phyloP scores from a whole-genome alignment of 768 basidiomycete species.

The Botryobasidium botryosum region DNA sequence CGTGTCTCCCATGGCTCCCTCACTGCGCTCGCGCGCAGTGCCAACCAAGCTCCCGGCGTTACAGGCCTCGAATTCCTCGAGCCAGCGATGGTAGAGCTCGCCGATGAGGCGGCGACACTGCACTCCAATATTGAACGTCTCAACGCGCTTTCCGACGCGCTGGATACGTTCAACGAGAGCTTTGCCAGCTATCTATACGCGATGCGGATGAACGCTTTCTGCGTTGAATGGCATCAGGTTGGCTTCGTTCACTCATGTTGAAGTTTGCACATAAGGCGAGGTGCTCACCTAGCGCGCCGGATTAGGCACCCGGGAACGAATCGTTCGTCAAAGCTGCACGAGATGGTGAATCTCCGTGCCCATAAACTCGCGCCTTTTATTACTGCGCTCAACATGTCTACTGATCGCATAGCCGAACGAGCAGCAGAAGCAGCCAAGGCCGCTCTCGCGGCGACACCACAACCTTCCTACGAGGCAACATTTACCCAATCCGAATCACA shows the following conservation, averaged over 20 bases:
- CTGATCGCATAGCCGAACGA: constrained; percentile 8
- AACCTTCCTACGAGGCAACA: constrained; percentile 11
- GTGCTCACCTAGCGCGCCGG: not conserved
- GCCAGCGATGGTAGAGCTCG: constrained; percentile 67
- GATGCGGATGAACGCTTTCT: constrained; percentile 88
- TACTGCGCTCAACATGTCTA: constrained; percentile 3
- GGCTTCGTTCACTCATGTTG: constrained; percentile 12
- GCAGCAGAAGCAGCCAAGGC: constrained; percentile 44
- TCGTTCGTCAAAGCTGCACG: constrained; percentile 36
- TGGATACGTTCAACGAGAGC: constrained; percentile 79
- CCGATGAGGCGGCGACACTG: constrained; percentile 73
- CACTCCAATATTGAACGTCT: constrained; percentile 60
- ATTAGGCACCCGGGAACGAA: constrained; percentile 39
- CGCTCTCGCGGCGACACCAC: constrained; percentile 26
- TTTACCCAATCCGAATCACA: no score
- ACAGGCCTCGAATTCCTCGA: constrained; percentile 75
- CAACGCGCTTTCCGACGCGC: constrained; percentile 49
- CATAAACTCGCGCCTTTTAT: not conserved
- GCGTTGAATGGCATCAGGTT: constrained; percentile 86
- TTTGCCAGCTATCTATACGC: constrained; percentile 85
- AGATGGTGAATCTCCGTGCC: constrained; percentile 27
- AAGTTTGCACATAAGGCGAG: not conserved
- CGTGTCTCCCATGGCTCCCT: constrained; percentile 88
- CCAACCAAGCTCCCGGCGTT: constrained; percentile 26
- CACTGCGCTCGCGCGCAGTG: constrained; percentile 65